phyloP scores from a whole-genome alignment of 2,329 filamentous ascomycete genomes.

The Daldinia eschscholtzii region DNA sequence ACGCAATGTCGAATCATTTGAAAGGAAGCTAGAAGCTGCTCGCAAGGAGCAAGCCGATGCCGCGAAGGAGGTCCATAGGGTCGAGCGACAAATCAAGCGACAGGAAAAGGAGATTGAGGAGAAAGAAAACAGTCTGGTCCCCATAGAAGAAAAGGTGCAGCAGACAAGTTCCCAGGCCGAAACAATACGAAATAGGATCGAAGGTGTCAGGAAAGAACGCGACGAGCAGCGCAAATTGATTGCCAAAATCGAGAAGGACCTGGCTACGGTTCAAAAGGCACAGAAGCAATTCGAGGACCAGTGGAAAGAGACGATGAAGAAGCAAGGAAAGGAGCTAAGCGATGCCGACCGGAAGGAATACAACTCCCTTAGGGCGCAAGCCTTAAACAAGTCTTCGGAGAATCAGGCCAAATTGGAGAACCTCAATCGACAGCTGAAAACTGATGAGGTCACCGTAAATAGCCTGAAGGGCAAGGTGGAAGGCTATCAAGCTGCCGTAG shows the following conservation, averaged over 20 bases:
- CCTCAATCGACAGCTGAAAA: slow-evolving; percentile 88
- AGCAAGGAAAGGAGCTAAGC: slow-evolving; percentile 87
- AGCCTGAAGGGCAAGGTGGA: slow-evolving; percentile 92
- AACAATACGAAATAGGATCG: slow-evolving; percentile 75
- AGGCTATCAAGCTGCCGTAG: slow-evolving; percentile 77
- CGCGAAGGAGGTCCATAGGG: slow-evolving; percentile 79
- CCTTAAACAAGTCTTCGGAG: slow-evolving; percentile 82
- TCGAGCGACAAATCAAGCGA: slow-evolving; percentile 85
- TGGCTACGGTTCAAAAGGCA: slow-evolving; percentile 88
- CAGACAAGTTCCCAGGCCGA: slow-evolving; percentile 80
- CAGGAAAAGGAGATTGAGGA: slow-evolving; percentile 92
- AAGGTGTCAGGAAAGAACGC: slow-evolving; percentile 79
- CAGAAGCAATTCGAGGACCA: slow-evolving; percentile 89
- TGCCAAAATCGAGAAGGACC: slow-evolving; percentile 81
- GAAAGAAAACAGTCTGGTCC: slow-evolving; percentile 85
- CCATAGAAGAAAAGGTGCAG: slow-evolving; percentile 91
- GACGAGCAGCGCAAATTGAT: slow-evolving; percentile 77
- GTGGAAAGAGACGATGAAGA: slow-evolving; percentile 85
- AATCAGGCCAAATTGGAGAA: slow-evolving; percentile 88
- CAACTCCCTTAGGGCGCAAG: slow-evolving; percentile 84
- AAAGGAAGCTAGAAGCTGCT: slow-evolving; percentile 82
- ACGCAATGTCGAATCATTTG: slow-evolving; percentile 87
- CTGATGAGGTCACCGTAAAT: slow-evolving; percentile 90
- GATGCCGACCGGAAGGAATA: slow-evolving; percentile 92
- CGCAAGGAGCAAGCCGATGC: slow-evolving; percentile 85